Evolutionary conservation across 768 basidiomycete genomes (phyloP).

Genomic region (Austroboletus festivus): DNA sequence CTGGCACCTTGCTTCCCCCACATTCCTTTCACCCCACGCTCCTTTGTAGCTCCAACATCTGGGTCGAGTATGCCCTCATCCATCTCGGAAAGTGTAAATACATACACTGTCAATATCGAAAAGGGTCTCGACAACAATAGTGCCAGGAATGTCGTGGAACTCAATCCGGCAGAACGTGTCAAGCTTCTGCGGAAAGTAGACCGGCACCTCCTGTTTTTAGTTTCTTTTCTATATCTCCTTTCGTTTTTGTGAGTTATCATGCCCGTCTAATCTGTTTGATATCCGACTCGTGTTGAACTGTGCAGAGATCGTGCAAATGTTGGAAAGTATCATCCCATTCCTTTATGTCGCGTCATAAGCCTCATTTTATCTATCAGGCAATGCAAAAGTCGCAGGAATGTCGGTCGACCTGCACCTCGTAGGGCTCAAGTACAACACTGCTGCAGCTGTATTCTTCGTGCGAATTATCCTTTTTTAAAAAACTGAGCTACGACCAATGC

Average conservation of each 20-base stretch:
- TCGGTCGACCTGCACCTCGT: constrained; percentile 33
- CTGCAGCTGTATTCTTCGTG: constrained; percentile 39
- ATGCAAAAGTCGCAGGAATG: constrained; percentile 46
- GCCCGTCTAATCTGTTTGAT: background rate
- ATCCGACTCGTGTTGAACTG: background rate
- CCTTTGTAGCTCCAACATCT: background rate
- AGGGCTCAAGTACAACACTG: constrained; percentile 36
- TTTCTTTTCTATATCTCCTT: constrained; percentile 43
- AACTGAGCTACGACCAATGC: background rate
- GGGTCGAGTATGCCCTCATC: constrained; percentile 16
- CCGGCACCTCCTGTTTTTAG: constrained; percentile 42
- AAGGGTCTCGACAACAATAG: constrained; percentile 2
- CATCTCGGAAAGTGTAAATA: constrained; percentile 10
- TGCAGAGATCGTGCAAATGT: constrained; percentile 44
- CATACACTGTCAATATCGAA: constrained; percentile 5
- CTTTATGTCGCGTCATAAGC: background rate
- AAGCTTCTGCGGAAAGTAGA: constrained; percentile 42
- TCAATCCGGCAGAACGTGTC: constrained; percentile 20
- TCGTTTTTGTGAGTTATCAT: constrained; percentile 42
- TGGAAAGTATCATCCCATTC: constrained; percentile 26
- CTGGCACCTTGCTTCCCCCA: background rate
- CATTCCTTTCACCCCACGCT: background rate
- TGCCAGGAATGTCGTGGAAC: constrained; percentile 1
- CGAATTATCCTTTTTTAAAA: constrained; percentile 1
- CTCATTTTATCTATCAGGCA: constrained; percentile 27